Percentiles rank a stretch among this genome's conserved stretches.
Conservation (phyloP, 2,329 filamentous ascomycete species). For the Colletotrichum destructivum region DNA sequence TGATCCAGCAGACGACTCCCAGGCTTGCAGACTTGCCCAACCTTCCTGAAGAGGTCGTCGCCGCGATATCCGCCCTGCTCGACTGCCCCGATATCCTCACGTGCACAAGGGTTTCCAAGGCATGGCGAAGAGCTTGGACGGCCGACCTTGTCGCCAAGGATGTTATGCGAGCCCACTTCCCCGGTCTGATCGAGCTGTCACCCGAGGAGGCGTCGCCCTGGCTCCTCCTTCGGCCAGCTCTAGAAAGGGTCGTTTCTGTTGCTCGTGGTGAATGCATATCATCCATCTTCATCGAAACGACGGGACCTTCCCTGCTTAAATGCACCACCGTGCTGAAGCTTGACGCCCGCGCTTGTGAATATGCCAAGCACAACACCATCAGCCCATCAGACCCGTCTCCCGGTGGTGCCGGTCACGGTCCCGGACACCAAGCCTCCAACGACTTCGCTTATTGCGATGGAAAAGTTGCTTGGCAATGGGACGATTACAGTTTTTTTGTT, state of each 20-base stretch:
- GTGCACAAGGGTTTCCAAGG: conserved; percentile 30
- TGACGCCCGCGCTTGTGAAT: neutral
- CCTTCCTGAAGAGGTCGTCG: conserved; percentile 31
- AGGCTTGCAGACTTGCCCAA: conserved; percentile 14
- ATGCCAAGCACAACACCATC: neutral
- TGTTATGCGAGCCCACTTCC: conserved; percentile 15
- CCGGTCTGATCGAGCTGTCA: neutral
- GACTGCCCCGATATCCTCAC: conserved; percentile 9
- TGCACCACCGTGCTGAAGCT: neutral
- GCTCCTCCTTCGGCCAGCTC: neutral
- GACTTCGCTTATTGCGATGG: conserved; percentile 16
- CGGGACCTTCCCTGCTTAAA: neutral
- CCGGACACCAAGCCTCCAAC: no score
- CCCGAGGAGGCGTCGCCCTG: conserved; percentile 1
- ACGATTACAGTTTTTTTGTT: conserved; percentile 19
- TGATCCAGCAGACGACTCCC: neutral
- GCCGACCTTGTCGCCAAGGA: neutral
- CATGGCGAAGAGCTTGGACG: conserved; percentile 27
- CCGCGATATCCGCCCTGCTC: conserved; percentile 12
- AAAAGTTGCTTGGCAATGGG: conserved; percentile 20
- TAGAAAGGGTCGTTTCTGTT: neutral
- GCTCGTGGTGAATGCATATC: conserved; percentile 10
- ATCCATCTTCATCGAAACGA: neutral
- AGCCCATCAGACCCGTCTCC: neutral
- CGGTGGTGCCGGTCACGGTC: no score